Evolutionary conservation across 2,329 filamentous ascomycete genomes (phyloP), one percentile per base, ranked within the genome.

Genomic region (Blastomyces silverae): DNA sequence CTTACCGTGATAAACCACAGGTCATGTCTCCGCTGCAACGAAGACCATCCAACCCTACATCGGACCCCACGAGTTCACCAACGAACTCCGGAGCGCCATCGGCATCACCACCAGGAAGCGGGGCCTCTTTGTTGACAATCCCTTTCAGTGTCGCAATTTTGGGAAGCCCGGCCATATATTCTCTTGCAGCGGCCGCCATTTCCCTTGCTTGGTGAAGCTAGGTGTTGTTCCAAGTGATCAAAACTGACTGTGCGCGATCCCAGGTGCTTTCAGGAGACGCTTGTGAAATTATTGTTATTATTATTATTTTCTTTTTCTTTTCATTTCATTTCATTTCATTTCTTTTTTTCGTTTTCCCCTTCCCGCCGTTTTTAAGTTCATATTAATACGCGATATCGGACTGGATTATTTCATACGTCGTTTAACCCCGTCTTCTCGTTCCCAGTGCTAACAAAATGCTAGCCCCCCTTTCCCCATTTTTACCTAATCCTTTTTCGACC

Each of bases 161-260:
- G 11, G 53, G 10, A 7, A 37, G 13, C 7, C 20, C 34, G n/a
- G 6, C 10, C 20, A 31, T 37, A 28, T 53, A 31, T 57, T 17
- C n/a, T 13, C 31, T 57, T n/a, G 20, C n/a, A 37, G 5, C 17
- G 15, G 31, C 1, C n/a, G 34, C 34, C 31, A n/a, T 57, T 34
- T 57, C 31, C 22, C 53, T 57, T 57, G 53, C 31, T 57, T 57
- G 53, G 53, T 8, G 53, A 13, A 56, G 28, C 4, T 56, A 56
- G 31, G 10, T 56, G 28, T 55, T 55, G 13, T 10, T 25, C 11
- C 11, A 52, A 11, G 48, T 28, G 50, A 17, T 4, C 8, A 53
- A 52, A 15, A 25, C 25, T 7, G 50, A 25, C 50, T 13, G 25
- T 15, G 25, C 25, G 22, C 48, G 48, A 52, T 52, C 48, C 22